Evolutionary conservation across 2,329 filamentous ascomycete species (phyloP).

Genomic region (Biscogniauxia marginata): DNA sequence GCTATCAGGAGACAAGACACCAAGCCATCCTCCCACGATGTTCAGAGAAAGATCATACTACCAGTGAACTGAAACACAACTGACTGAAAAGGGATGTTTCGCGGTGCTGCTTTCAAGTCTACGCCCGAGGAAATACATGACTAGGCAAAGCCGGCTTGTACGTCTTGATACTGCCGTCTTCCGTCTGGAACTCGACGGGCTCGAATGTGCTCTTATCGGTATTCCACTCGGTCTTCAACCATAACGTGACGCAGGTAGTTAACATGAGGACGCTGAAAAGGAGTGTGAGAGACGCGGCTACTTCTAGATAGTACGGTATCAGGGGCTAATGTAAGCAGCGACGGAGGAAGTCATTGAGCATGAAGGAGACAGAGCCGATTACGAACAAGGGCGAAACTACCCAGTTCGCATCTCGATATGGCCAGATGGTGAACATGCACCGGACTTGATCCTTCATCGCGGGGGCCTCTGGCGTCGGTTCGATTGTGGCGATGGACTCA

Average conservation of each 20-base stretch:
- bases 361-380: constrained; percentile 11
- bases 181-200: neutral
- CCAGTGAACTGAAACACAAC: neutral
- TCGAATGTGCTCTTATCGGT: neutral
- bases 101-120: neutral
- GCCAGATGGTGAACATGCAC: neutral
- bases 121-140: neutral
- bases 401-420: constrained; percentile 9
- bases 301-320: neutral
- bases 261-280: neutral
- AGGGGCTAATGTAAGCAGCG: constrained; percentile 1
- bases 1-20: constrained; percentile 4
- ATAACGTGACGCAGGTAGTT: neutral
- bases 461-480: neutral
- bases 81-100: neutral
- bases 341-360: constrained; percentile 4
- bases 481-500: neutral
- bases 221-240: neutral
- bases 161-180: neutral
- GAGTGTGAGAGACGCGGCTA: neutral
- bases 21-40: constrained; percentile 7
- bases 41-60: constrained; percentile 1
- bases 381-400: constrained; percentile 23
- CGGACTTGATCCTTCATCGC: neutral
- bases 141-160: neutral